These are phyloP conservation scores for Monilinia vaccinii-corymbosi DNA, from an alignment of 2,329 filamentous ascomycete species.

Conservation along the genomic window DNA sequence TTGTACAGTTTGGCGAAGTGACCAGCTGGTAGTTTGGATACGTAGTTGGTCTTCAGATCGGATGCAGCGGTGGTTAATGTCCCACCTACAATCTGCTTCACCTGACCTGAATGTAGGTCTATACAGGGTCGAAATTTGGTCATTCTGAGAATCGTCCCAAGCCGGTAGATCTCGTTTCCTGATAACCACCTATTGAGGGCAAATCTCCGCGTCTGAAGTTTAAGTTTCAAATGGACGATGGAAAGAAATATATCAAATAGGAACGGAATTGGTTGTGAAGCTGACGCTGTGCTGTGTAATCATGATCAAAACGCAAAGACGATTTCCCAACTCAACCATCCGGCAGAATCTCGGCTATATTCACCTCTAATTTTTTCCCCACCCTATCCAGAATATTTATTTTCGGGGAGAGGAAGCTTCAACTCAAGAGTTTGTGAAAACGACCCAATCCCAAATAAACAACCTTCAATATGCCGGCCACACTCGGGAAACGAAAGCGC, in stretches of 20 bases:
- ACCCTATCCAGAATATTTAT: background rate
- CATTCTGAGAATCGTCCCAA: constrained; percentile 44
- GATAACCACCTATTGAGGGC: no score
- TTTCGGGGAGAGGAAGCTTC: constrained; percentile 9
- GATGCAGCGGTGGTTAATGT: constrained; percentile 63
- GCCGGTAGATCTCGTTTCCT: background rate
- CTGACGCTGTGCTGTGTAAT: background rate
- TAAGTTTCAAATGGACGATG: background rate
- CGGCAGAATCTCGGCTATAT: constrained; percentile 7
- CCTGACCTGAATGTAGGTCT: constrained; percentile 91
- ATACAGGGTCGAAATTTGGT: constrained; percentile 94
- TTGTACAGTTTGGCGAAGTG: constrained; percentile 79
- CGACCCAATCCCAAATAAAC: background rate
- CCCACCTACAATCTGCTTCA: constrained; percentile 97
- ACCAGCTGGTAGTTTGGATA: constrained; percentile 71
- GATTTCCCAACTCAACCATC: no score
- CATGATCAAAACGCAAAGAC: no score
- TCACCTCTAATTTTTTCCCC: background rate
- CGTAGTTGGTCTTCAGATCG: constrained; percentile 81
- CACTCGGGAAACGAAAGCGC: constrained; percentile 41
- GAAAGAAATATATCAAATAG: background rate
- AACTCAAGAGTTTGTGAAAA: background rate
- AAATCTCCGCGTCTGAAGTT: no score
- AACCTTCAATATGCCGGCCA: constrained; percentile 22
- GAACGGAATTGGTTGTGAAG: background rate